A percentile compares a stretch with the other conserved stretches of the same genome.
Evolutionary conservation across 495 filamentous ascomycete species (phyloP).

Genomic region (Penicillium bovifimosum): DNA sequence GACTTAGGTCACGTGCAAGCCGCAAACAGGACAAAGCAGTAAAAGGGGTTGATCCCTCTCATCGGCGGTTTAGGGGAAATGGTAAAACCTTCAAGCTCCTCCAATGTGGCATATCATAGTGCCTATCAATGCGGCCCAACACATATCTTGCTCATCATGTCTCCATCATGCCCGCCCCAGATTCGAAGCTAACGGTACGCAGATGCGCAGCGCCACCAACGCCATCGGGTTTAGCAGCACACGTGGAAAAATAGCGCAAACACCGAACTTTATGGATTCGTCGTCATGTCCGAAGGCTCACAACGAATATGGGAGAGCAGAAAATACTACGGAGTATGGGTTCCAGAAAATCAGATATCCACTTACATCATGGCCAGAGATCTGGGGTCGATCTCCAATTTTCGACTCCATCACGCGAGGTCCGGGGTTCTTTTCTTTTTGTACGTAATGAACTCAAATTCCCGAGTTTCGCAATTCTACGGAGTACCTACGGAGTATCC

Average conservation of each 20-base stretch:
- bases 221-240: constrained; percentile 6
- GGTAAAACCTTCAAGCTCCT: too few relatives aligned
- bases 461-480: background rate
- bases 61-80: too few relatives aligned
- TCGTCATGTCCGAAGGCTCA: background rate
- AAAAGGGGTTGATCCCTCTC: too few relatives aligned
- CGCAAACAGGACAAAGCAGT: background rate
- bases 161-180: background rate
- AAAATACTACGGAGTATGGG: background rate
- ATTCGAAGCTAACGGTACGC: background rate
- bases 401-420: background rate
- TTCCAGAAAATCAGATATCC: background rate
- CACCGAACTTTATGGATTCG: constrained; percentile 7
- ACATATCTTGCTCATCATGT: background rate
- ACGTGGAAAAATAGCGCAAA: constrained; percentile 1
- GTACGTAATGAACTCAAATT: background rate
- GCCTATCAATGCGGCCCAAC: too few relatives aligned
- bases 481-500: background rate
- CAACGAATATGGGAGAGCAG: background rate
- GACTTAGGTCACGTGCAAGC: background rate
- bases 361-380: background rate
- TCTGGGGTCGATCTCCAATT: background rate
- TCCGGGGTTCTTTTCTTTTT: background rate
- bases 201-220: constrained; percentile 8
- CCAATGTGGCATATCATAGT: too few relatives aligned